Evolutionary conservation across 176 grass and related monocot genomes (phyloP), one percentile per base, ranked within the genome.

Genomic region (Oryza punctata): DNA sequence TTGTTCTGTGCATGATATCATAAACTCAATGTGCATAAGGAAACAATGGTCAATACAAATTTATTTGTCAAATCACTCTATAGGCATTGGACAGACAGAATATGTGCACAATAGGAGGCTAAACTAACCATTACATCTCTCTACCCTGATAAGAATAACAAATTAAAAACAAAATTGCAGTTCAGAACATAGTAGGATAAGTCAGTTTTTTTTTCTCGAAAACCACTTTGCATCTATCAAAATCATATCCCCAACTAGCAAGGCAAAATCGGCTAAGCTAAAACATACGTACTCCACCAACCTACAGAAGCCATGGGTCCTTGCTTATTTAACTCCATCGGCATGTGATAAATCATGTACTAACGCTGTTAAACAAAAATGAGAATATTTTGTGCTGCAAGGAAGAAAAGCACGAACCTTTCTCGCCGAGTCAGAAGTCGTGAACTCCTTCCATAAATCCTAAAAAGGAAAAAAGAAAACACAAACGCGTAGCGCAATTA

Each of bases 361-460:
- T 21, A 5, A 26, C 1, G 24, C 15, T n/a, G 10, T 33, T 13
- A 0, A 0, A 15, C 1, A 78, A 71, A 79, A 57, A 57, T 15
- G 0, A 26, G 1, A 1, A 38, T 0, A 3, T 47, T 43, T 66
- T 29, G 14, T 19, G 10, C 9, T 73, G 7, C 8, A 47, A 28
- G 61, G 27, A 71, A 29, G 25, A 44, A 46, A 84, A 16, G 7
- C 81, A 85, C 77, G 24, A 10, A 95, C 95, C 95, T 84, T 90
- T 80, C 90, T 94, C 1, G 90, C 92, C 21, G 81, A 79, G 26
- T 93, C 92, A 10, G 95, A 85, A 3, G 88, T 87, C 15, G 82
- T 54, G 78, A 98, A 98, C 28, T 90, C 81, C 85, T 98, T 91
- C 88, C 92, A 93, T 44, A 98, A 67, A 94, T 94, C 92, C 95